Evolutionary conservation across 2,329 filamentous ascomycete genomes (phyloP), one percentile per base, ranked within the genome.

Genomic region (Botryotinia globosa): DNA sequence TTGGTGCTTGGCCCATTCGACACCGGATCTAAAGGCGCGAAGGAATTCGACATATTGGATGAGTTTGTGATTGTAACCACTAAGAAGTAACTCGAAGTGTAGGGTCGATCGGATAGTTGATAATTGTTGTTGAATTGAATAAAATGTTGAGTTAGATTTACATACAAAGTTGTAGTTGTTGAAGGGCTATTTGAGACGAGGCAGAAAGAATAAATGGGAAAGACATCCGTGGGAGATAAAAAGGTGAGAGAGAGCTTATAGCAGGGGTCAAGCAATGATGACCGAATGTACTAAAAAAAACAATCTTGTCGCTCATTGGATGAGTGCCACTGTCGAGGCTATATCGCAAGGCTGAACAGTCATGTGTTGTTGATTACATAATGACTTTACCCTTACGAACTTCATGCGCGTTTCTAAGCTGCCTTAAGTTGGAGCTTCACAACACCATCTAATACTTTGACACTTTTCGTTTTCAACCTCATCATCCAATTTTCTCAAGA

Each of bases 1-100:
- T 88, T 87, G 77, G 85, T 84, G 39, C 83, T 84, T 63, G 84
- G 80, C 70, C 85, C 85, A 81, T 72, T 72, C 62, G 63, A 72
- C 70, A 83, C 83, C 77, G 83, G 82, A 80, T 88, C 89, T 76
- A 89, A 82, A 74, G 85, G 88, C 77, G 83, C 86, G 80, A 83
- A 85, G 64, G 84, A 81, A 61, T 72, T 72, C 54, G 70, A 72
- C 70, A 72, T 72, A 25, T 80, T 80, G 80, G 63, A 72, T 74
- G 73, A 69, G 54, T 42, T 71, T 62, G 2, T 39, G 20, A 62
- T 62, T 39, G 73, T 48, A 16, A 18, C 58, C 71, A 73, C 32
- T 59, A n/a, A 10, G n/a, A 48, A 39, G 32, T n/a, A 64, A 42
- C 7, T 42, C 3, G 37, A 22, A 45, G 29, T 29, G 20, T 25